A percentile compares a stretch with the other conserved stretches of the same genome.
These are phyloP conservation scores for Phylloporus arenicola DNA, from an alignment of 768 basidiomycete genomes.

Conservation along the genomic window DNA sequence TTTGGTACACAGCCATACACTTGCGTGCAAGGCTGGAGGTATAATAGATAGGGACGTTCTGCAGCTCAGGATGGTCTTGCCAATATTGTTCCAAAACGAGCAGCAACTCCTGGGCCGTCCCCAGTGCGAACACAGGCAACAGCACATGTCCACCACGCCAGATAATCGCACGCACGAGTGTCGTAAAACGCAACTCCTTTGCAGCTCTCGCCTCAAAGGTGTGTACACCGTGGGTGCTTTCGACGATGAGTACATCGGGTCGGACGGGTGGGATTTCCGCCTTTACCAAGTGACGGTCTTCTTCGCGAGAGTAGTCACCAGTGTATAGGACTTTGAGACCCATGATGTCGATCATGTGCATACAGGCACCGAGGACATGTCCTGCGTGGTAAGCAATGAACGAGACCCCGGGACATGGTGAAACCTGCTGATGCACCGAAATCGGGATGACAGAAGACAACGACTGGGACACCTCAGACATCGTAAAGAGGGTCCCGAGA, in stretches of 20 bases:
- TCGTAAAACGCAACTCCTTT: conserved; percentile 86
- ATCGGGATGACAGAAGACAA: conserved; percentile 79
- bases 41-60: conserved; percentile 89
- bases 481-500: conserved; percentile 69
- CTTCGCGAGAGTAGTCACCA: conserved; percentile 95
- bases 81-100: conserved; percentile 95
- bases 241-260: conserved; percentile 93
- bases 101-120: conserved; percentile 88
- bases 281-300: conserved; percentile 92
- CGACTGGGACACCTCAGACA: conserved; percentile 73
- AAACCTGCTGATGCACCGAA: conserved; percentile 85
- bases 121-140: conserved; percentile 92
- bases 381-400: conserved; percentile 97
- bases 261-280: conserved; percentile 87
- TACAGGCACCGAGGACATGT: conserved; percentile 94
- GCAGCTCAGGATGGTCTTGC: conserved; percentile 89
- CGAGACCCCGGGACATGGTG: conserved; percentile 82
- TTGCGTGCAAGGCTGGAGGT: conserved; percentile 90
- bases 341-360: conserved; percentile 95
- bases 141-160: conserved; percentile 88
- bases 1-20: conserved; percentile 97
- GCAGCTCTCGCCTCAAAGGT: conserved; percentile 80
- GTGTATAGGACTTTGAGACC: conserved; percentile 93
- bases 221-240: conserved; percentile 95
- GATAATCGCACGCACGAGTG: conserved; percentile 87